Conservation (phyloP, 2,329 filamentous ascomycete species). For the Fusarium incarnatum region DNA sequence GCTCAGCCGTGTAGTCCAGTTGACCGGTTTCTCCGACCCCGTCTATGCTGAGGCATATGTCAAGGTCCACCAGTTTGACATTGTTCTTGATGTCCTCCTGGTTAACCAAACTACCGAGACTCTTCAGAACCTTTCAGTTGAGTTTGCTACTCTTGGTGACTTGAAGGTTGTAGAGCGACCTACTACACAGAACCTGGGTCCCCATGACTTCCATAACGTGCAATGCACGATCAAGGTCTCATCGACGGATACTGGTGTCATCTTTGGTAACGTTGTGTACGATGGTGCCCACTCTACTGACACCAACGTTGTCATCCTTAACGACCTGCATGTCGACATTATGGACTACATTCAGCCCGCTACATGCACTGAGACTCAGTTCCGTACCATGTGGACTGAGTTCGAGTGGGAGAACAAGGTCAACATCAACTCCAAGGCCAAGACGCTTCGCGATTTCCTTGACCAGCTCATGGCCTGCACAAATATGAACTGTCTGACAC, state of each 20-base stretch:
- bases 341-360: slow-evolving; percentile 99
- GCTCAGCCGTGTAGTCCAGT: slow-evolving; percentile 93
- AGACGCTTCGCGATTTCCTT: slow-evolving; percentile 90
- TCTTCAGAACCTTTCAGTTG: slow-evolving; percentile 94
- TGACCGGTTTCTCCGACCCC: slow-evolving; percentile 97
- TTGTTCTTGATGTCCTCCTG: slow-evolving; percentile 93
- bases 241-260: slow-evolving; percentile 96
- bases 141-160: slow-evolving; percentile 98
- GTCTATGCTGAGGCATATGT: slow-evolving; percentile 99
- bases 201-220: slow-evolving; percentile 97
- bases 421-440: slow-evolving; percentile 98
- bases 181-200: slow-evolving; percentile 93
- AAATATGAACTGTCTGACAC: slow-evolving; percentile 98
- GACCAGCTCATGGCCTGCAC: slow-evolving; percentile 96
- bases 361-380: slow-evolving; percentile 96
- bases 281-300: slow-evolving; percentile 92
- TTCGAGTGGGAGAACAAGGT: slow-evolving; percentile 99
- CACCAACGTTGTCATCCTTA: slow-evolving; percentile 96
- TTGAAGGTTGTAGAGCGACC: slow-evolving; percentile 97
- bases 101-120: slow-evolving; percentile 98
- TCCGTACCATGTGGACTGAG: slow-evolving; percentile 99
- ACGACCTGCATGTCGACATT: slow-evolving; percentile 97
- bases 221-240: slow-evolving; percentile 99
- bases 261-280: slow-evolving; percentile 98
- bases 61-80: slow-evolving; percentile 98